A percentile compares a stretch with the other conserved stretches of the same genome.
These are phyloP conservation scores for Sporobolomyces phaffii DNA, from an alignment of 768 basidiomycete genomes.

Conservation along the genomic window DNA sequence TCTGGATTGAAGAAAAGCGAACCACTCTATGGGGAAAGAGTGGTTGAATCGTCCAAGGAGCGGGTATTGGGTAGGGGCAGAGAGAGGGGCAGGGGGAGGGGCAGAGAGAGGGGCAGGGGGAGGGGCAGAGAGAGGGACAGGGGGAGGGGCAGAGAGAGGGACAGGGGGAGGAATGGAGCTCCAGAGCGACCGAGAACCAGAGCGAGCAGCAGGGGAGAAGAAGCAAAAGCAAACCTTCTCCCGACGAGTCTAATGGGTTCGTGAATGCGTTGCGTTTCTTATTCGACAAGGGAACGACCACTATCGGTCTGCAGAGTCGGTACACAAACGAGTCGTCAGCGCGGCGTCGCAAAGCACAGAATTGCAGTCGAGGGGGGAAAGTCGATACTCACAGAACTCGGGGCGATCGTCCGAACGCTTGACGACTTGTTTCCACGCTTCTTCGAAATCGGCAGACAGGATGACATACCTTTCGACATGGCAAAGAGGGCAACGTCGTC, in stretches of 20 bases:
- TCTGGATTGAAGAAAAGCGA: too few relatives aligned
- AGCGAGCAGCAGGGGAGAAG: too few relatives aligned
- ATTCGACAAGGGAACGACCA: neutral
- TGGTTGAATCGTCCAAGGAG: neutral
- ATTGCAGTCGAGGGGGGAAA: neutral
- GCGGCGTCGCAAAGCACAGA: neutral
- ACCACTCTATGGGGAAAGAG: too few relatives aligned
- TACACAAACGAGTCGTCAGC: too few relatives aligned
- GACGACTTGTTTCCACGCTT: constrained; percentile 99
- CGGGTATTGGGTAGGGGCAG: neutral
- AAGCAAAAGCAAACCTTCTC: neutral
- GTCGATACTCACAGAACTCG: constrained; percentile 69
- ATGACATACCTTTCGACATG: constrained; percentile 88
- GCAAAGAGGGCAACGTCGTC: neutral
- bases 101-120: neutral
- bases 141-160: neutral
- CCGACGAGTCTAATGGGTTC: too few relatives aligned
- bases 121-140: neutral
- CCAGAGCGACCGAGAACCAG: too few relatives aligned
- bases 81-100: neutral
- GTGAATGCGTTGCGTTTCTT: neutral
- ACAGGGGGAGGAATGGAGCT: neutral
- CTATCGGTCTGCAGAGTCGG: constrained; percentile 7
- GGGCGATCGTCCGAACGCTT: constrained; percentile 92
- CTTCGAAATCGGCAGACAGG: constrained; percentile 93